Evolutionary conservation across 208 protist species (phyloP), one percentile per base, ranked within the genome.

Genomic region (Trypanosoma lewisi): DNA sequence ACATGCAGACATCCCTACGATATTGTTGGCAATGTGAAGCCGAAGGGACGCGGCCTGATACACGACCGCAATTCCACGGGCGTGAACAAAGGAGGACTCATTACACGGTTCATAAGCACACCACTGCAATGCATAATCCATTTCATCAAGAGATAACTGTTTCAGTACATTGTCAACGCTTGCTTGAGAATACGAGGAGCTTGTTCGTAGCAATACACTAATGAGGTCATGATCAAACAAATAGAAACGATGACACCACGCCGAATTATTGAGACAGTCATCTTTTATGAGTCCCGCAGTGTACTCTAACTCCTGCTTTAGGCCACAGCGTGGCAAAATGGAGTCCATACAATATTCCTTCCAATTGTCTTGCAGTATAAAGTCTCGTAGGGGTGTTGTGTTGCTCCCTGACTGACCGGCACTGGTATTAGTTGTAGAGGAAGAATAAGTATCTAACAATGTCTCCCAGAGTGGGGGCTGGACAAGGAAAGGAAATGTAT

Each of bases 231-330:
- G 58, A 7, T 67, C 44, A 50, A 91, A 78, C 17, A 91, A 47
- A 25, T 63, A 55, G 19, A 82, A 81, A 25, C 87, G 79, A 52
- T 94, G 87, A 59, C 84, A 90, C 87, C 87, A 94, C 19, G 80
- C 87, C 4, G 84, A 91, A 70, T 94, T 94, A 67, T 94, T 94
- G 30, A 75, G 73, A 48, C 67, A 74, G 66, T 94, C 87, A 7
- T 63, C n/a, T 21, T 44, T 30, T 25, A 94, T 83, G 1, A 88
- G 59, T 33, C 27, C 36, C 0, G 79, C 73, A 0, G 80, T 88
- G 61, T 89, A 82, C 50, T 61, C 14, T 0, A 94, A 48, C 58
- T 94, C 87, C 4, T 67, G 55, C 1, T 68, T 64, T 51, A 91
- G 52, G 1, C 77, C 55, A 33, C 75, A 89, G 14, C 67, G 56